Percentiles rank a stretch among this genome's conserved stretches.
Conservation (phyloP, 2,329 filamentous ascomycete genomes). For the Curvularia hawaiiensis region DNA sequence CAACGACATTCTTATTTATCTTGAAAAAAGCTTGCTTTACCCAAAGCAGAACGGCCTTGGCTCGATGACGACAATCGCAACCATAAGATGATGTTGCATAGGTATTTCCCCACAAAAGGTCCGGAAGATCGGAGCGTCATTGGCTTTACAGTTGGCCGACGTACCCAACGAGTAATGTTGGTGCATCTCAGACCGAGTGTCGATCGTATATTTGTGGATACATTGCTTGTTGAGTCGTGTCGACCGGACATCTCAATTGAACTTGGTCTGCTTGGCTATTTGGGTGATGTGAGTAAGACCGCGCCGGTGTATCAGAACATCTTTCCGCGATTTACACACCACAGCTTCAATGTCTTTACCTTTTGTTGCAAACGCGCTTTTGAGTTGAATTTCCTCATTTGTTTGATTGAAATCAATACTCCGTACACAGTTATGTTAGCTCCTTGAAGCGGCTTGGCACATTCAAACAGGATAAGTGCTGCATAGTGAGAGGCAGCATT, state of each 20-base stretch:
- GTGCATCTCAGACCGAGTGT: conserved; percentile 2
- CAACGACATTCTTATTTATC: conserved; percentile 5
- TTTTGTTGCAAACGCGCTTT: background rate
- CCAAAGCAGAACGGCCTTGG: background rate
- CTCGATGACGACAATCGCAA: conserved; percentile 11
- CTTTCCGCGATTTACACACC: conserved; percentile 7
- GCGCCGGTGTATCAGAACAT: conserved; percentile 29
- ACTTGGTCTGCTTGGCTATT: background rate
- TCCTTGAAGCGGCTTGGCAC: conserved; percentile 41
- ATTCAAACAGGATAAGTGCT: conserved; percentile 50
- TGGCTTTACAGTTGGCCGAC: background rate
- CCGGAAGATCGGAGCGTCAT: conserved; percentile 5
- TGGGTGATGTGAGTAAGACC: conserved; percentile 41
- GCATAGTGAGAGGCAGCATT: conserved; percentile 49
- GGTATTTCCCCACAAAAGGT: conserved; percentile 10
- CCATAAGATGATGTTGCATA: background rate
- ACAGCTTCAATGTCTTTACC: background rate
- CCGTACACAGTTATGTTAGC: conserved; percentile 45
- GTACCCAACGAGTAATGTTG: conserved; percentile 9
- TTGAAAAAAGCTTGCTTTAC: background rate
- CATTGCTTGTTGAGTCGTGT: background rate
- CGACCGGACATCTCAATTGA: background rate
- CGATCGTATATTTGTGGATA: background rate
- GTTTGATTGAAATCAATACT: conserved; percentile 50
- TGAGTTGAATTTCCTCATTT: conserved; percentile 29